phyloP scores from a whole-genome alignment of 805 yeast genomes.

The Scheffersomyces ergatensis region DNA sequence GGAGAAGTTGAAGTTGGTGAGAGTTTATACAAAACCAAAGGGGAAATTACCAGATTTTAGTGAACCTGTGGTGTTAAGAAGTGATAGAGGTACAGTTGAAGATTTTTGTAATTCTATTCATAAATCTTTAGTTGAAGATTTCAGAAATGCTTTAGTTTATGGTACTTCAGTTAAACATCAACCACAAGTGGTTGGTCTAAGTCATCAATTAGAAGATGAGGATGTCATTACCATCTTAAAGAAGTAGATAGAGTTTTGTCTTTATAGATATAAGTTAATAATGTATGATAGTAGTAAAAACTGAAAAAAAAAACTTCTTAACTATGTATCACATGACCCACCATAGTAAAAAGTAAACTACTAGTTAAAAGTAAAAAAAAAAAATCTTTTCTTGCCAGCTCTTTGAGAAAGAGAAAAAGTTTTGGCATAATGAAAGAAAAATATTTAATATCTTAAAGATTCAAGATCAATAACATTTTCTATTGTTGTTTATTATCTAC shows the following conservation, averaged over 20 bases:
- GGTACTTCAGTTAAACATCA: constrained; percentile 97
- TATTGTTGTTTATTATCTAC: no score
- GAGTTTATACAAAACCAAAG: constrained; percentile 97
- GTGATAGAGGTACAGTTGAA: constrained; percentile 79
- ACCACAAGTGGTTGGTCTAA: constrained; percentile 91
- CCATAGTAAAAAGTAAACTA: no score
- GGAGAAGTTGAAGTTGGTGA: constrained; percentile 84
- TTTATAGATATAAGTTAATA: background rate
- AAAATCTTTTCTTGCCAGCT: no score
- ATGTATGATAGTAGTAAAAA: no score
- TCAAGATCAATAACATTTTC: no score
- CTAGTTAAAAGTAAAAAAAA: no score
- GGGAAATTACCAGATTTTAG: constrained; percentile 90
- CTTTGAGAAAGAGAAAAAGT: no score
- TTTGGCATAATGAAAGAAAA: no score
- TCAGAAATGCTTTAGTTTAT: constrained; percentile 87
- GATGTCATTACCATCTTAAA: constrained; percentile 95
- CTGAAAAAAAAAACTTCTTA: no score
- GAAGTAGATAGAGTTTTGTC: constrained; percentile 33
- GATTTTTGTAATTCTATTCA: constrained; percentile 97
- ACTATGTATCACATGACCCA: no score
- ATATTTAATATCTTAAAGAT: no score
- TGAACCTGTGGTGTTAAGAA: constrained; percentile 91
- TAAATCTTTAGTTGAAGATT: constrained; percentile 89
- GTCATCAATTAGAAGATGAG: constrained; percentile 85